Evolutionary conservation across 2,329 filamentous ascomycete species (phyloP), one percentile per base, ranked within the genome.

Genomic region (Aureobasidium sp.): DNA sequence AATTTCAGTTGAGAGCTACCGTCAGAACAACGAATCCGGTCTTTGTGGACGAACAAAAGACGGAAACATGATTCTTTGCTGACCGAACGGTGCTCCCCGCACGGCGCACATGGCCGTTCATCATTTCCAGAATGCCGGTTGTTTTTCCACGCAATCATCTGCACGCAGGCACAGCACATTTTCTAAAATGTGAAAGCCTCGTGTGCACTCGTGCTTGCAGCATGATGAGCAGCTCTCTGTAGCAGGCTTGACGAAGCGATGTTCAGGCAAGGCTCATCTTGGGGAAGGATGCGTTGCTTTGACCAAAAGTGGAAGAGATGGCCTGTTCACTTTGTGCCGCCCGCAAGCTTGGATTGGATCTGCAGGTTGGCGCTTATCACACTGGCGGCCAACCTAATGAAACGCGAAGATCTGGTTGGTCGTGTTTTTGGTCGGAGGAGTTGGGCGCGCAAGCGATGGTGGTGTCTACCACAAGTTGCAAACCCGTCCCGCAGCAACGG

Each of bases 381-480:
- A 42, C 37, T 53, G 48, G 36, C 59, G 39, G 59, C 48, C 58
- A 49, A 37, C 47, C 59, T 49, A 61, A 61, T 54, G 59, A 61
- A 61, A 54, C 34, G 49, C 48, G 48, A 54, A 39, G 11, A 29
- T 61, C 13, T 37, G 36, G 48, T 61, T 45, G 39, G 34, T 53
- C 37, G 41, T 55, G 59, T 55, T 25, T 49, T 21, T 21, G 48
- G 39, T 59, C 45, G 45, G 45, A 50, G 57, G 37, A 59, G 45
- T 59, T 59, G 44, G 57, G 45, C 49, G 50, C 44, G 60, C 60
- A 62, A 62, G 61, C 61, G 61, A 62, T 62, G 61, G 44, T 59
- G 57, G 57, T 49, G 51, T 45, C 44, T 51, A 30, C 36, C 37
- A 42, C 30, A 48, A 48, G 5, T 32, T 29, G 45, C 49, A 61